A percentile compares a stretch with the other conserved stretches of the same genome.
Evolutionary conservation across 2,329 filamentous ascomycete species (phyloP).

Genomic region (Fusarium proliferatum): DNA sequence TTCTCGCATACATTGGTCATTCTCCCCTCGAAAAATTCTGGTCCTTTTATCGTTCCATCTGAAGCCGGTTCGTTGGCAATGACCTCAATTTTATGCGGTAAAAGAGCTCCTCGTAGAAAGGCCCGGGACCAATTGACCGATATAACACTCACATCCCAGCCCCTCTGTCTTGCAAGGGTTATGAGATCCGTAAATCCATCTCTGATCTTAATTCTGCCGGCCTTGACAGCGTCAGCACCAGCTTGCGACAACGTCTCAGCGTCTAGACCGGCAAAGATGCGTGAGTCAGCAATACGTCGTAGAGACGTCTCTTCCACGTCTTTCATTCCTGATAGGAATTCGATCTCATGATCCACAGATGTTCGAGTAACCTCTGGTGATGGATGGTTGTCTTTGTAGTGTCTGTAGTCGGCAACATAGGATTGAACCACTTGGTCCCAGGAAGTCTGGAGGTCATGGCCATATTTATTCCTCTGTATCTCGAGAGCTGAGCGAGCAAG

Average conservation of each 20-base stretch:
- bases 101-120: conserved; percentile 60
- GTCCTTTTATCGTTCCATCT: conserved; percentile 56
- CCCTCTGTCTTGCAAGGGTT: conserved; percentile 38
- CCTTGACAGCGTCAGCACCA: conserved; percentile 51
- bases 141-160: conserved; percentile 57
- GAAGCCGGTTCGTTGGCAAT: conserved; percentile 58
- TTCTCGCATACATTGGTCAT: conserved; percentile 60
- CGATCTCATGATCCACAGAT: conserved; percentile 53
- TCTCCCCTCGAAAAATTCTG: conserved; percentile 44
- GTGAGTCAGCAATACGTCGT: conserved; percentile 54
- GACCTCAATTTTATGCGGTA: conserved; percentile 48
- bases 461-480: conserved; percentile 44
- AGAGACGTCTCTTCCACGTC: conserved; percentile 60
- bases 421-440: conserved; percentile 60
- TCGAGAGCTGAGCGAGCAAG: conserved; percentile 59
- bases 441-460: conserved; percentile 49
- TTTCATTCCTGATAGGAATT: conserved; percentile 57
- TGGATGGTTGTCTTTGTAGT: conserved; percentile 51
- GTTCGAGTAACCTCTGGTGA: conserved; percentile 49
- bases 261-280: conserved; percentile 58
- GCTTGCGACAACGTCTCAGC: conserved; percentile 50
- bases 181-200: conserved; percentile 55
- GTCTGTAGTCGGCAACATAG: conserved; percentile 57
- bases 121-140: conserved; percentile 64
- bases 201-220: conserved; percentile 51